These are phyloP conservation scores for Botryotinia convoluta DNA, from an alignment of 2,329 filamentous ascomycete species.

Conservation along the genomic window DNA sequence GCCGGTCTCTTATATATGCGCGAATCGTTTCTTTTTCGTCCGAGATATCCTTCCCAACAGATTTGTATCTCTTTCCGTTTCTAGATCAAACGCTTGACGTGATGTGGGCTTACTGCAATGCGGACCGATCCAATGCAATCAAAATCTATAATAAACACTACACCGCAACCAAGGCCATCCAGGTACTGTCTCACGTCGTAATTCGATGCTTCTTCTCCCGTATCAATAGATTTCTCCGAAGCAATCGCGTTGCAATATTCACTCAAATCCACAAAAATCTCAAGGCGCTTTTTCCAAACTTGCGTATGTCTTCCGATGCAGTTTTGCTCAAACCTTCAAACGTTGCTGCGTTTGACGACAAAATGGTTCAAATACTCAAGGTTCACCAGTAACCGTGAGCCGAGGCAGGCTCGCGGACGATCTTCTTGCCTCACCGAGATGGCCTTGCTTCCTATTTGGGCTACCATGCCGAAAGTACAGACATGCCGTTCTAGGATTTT, in stretches of 20 bases:
- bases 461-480: neutral
- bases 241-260: constrained; percentile 1
- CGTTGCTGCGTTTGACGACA: neutral
- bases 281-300: constrained; percentile 12
- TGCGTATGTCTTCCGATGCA: constrained; percentile 3
- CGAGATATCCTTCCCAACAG: neutral
- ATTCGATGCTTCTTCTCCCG: neutral
- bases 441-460: constrained; percentile 11
- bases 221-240: constrained; percentile 9
- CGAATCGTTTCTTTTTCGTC: constrained; percentile 17
- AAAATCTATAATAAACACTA: neutral
- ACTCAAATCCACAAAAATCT: constrained; percentile 15
- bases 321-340: constrained; percentile 1
- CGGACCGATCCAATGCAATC: neutral
- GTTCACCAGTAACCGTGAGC: neutral
- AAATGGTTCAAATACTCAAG: constrained; percentile 2
- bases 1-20: constrained; percentile 4
- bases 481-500: constrained; percentile 6
- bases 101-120: constrained; percentile 4
- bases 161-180: constrained; percentile 1
- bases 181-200: neutral
- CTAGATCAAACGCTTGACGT: neutral
- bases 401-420: constrained; percentile 3
- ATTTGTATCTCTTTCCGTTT: constrained; percentile 1
- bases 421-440: neutral